Evolutionary conservation across 2,329 filamentous ascomycete species (phyloP), one percentile per base, ranked within the genome.

Genomic region (Aureobasidium sp.): DNA sequence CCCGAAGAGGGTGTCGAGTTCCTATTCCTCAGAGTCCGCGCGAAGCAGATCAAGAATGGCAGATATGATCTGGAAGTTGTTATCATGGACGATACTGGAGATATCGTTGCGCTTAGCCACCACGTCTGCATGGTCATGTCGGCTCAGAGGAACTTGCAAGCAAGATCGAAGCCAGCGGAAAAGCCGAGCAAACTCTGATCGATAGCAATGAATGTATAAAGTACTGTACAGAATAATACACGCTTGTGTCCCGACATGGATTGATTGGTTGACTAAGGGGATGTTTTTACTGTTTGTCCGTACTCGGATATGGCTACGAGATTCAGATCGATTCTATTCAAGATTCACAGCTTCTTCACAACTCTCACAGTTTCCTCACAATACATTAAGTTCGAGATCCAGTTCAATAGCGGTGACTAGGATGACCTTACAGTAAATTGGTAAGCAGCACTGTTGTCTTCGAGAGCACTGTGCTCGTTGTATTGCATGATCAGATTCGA

Each of bases 1-100:
- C 88, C 89, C 0, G 74, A 76, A 4, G 82, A 83, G 45, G 89
- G 90, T 0, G 83, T 84, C 1, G 85, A 90, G 70, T 94, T 88
- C 85, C 70, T 95, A 59, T 86, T 86, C 67, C 77, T 85, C 44
- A 79, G 88, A 35, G 79, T 86, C 14, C 79, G 82, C 60, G 79
- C 85, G 5, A 91, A 90, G 73, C 76, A 80, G 72, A 82, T 92
- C 45, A 80, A 79, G 66, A 85, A 90, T 65, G 90, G 90, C 1
- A 78, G 87, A 63, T 86, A 89, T 70, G 90, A 95, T 75, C 69
- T 91, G 49, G 88, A 93, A 66, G 79, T 93, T 24, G 74, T 85
- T 31, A 75, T 92, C 2, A 72, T 86, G 70, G 87, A 92, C 74
- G 80, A 79, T 39, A 69, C 73, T 1, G 85, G 85, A 0, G 85